Evolutionary conservation across 495 filamentous ascomycete genomes (phyloP), one percentile per base, ranked within the genome.

Genomic region (Melanomma pulvis-pyrius): DNA sequence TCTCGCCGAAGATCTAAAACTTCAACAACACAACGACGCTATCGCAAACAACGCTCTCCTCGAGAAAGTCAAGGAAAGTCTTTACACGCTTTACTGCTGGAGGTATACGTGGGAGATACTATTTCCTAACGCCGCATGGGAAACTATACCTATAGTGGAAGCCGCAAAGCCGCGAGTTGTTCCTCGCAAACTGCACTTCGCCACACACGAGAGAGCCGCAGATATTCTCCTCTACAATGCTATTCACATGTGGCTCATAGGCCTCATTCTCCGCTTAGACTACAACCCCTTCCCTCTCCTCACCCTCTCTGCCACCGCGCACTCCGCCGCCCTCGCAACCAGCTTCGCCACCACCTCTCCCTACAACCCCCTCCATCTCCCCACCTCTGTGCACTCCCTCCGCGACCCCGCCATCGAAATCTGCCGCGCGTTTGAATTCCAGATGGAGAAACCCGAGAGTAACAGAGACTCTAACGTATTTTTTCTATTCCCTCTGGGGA

Each of bases 161-260:
- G 11, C 51, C 17, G 19, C 44, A 24, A 36, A 48, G 9, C 22
- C n/a, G 7, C 47, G 65, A 6, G 36, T 50, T 24, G 24, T 68
- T 5, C 32, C 63, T 1, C 22, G 30, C 2, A 46, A 4, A 8
- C 50, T 68, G 9, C 50, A 56, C 22, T 68, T 62, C 41, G 9
- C n/a, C 29, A 57, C 21, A 13, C 39, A 56, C 26, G 3, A 3
- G 12, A 30, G 39, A 46, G 65, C 59, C 36, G 53, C 59, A 7
- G 65, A 68, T 36, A 68, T 68, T 1, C n/a, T 56, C 11, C 50
- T 68, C 13, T 68, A 68, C 48, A 63, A 68, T 26, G 65, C 65
- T 17, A 34, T 58, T 1, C 59, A 63, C 15, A 55, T 68, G 49
- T 68, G 48, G 34, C 65, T 68, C 19, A 15, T 68, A 19, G 59